Evolutionary conservation across 345 rosid species (phyloP), one percentile per base, ranked within the genome.

Genomic region (Raphanus sativus): DNA sequence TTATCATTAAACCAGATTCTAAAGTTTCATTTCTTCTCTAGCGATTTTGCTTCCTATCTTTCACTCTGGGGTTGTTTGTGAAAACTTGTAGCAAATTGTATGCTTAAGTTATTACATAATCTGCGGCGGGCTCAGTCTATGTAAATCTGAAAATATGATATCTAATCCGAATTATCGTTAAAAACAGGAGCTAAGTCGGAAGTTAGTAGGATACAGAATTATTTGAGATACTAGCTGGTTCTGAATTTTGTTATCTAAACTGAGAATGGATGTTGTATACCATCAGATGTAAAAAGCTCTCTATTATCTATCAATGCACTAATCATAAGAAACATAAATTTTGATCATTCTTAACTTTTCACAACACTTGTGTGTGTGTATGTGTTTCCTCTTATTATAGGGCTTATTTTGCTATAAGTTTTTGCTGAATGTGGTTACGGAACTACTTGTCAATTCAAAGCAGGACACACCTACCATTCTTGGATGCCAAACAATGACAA

Each of bases 401-500:
- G 89, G 93, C 87, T 32, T 95, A 86, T 81, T 95, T 95, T 63
- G 93, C 97, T 56, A 75, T 83, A 73, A 92, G 86, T 83, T 82
- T 82, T 21, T 21, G 89, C 81, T 95, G 84, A 87, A 80, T 77
- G 96, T 95, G 60, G 91, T 83, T 74, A 79, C 77, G 17, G 96
- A 91, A 77, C 87, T 95, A 74, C 83, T 95, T 75, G 97, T 88
- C 15, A 85, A 86, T 83, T 76, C 88, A 74, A 91, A 87, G 83
- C 91, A 86, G 80, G 90, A 91, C 69, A 70, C 88, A 64, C 58
- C 84, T 2, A 78, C 74, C 69, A 89, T 92, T 58, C 90, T 89
- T 78, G 98, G 98, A 70, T 95, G 97, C 87, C 93, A 92, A 78
- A 92, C 93, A 71, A 73, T 95, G 83, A 89, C 90, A 4, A 87